Evolutionary conservation across 2,329 filamentous ascomycete genomes (phyloP), one percentile per base, ranked within the genome.

Genomic region (Alternaria atra): DNA sequence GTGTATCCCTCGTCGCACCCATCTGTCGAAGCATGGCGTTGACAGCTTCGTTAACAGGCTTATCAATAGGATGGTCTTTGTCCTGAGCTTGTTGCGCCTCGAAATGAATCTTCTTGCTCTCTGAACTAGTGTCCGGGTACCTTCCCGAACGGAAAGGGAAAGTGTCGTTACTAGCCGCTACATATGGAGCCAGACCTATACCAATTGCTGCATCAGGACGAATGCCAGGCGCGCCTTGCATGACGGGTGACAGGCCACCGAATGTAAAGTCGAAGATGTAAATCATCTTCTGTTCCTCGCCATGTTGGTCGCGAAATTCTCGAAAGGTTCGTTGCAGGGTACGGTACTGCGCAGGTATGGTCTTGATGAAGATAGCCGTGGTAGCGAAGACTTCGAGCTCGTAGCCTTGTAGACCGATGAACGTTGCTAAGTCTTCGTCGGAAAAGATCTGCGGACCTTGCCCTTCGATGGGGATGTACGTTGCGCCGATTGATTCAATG

Each of bases 181-280:
- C n/a, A 8, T 66, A 56, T 12, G 65, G 63, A 17, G 52, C 58
- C 3, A 80, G 68, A 42, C 81, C 78, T 25, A 84, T 71, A n/a
- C 76, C 79, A 52, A 85, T 72, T 15, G 75, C 73, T 73, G 80
- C 23, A 73, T 72, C 15, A 56, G 71, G 55, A 60, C 64, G 63
- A 71, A 84, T 9, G 72, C 82, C 66, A 67, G 71, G 8, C 72
- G 83, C 55, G 0, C 82, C 80, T 3, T 56, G 42, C 40, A 55
- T 12, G 37, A 68, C 55, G 0, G 65, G 60, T 1, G 77, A 58
- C 5, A 73, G 58, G 0, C 80, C 82, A 58, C 77, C 73, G 48
- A 77, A 82, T 4, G 76, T 66, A 5, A 73, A 72, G 63, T 85
- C 84, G 29, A 73, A 72, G 29, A 85, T 52, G 23, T 84, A 69